Base-by-base conservation (phyloP, 345 rosid genomes). In the Adansonia digitata region DNA sequence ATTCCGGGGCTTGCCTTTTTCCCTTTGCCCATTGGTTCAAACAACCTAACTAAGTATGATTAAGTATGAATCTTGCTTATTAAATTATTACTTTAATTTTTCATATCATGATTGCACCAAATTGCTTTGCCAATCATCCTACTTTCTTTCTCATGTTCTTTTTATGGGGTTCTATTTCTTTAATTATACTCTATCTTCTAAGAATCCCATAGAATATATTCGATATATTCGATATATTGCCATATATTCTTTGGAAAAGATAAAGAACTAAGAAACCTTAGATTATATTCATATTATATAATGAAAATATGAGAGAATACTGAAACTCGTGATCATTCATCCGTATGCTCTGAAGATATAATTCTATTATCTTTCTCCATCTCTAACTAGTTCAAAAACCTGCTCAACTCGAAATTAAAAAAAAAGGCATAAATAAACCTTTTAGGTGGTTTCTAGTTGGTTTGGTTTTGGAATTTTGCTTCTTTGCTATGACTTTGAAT, bases 161-260 rank as follows among this genome's bases (percentile, higher is more conserved):
- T 62, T 34, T 34, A 48, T 48, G 73, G 43, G 27, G 0, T 48
- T 13, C 18, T 2, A 57, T 57, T 57, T 57, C 35, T 57, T 57
- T 78, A 76, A 79, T 71, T 75, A 77, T 78, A 74, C 43, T 56
- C 46, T 69, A 84, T 88, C 85, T 82, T 74, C 59, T 53, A 64
- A 78, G 83, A 83, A 82, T 82, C 88, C 80, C 55, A 79, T 79
- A 84, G 82, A 79, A 78, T 84, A 82, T 81, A 56, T 72, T 68
- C 72, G 78, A 75, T 62, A 72, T 37, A 63, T 63, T 37, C 3
- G 77, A 76, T 69, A 74, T 72, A 77, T 73, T 39, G 43, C 42
- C 15, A 31, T 77, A 31, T 70, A 63, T 63, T 75, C 64, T 72
- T 72, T 75, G 37, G 61, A 49, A 75, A 62, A 43, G 75, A 12